Evolutionary conservation across 208 protist species (phyloP).

Genomic region (Strigomonas culicis): DNA sequence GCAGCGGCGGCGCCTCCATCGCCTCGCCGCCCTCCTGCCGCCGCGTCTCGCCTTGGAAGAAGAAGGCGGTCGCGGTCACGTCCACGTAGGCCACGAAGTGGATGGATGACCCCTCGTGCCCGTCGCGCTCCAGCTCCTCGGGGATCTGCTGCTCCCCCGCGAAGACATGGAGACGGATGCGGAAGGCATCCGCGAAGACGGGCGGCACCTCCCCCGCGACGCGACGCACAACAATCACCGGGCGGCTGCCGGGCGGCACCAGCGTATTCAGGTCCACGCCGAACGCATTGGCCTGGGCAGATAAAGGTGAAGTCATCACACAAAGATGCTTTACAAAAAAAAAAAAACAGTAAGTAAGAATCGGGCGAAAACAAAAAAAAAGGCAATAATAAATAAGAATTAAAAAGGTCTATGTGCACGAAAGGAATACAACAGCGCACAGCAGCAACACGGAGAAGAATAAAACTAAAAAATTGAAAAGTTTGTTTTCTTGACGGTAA

Average conservation of each 20-base stretch:
- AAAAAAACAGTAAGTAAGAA: constrained; percentile 8
- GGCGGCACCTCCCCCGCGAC: constrained; percentile 11
- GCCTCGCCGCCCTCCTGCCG: background rate
- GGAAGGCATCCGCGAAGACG: constrained; percentile 12
- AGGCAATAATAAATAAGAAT: constrained; percentile 2
- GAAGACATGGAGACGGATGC: constrained; percentile 12
- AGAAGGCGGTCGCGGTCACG: constrained; percentile 5
- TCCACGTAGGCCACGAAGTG: constrained; percentile 35
- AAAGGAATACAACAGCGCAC: no score
- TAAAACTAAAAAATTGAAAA: no score
- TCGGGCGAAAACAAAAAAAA: background rate
- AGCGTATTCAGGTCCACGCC: no score
- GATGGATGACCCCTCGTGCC: constrained; percentile 6
- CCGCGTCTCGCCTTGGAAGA: background rate
- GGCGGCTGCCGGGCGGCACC: no score
- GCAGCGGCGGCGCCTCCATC: background rate
- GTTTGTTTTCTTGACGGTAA: no score
- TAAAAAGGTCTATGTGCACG: no score
- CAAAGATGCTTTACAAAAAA: background rate
- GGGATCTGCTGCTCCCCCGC: no score
- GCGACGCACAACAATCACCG: background rate
- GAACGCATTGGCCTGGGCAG: no score
- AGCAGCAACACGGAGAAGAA: no score
- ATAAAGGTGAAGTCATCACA: background rate
- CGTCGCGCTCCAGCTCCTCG: constrained; percentile 13